Conservation (phyloP, 1,284 basidiomycete species). For the Boletus smithii region DNA sequence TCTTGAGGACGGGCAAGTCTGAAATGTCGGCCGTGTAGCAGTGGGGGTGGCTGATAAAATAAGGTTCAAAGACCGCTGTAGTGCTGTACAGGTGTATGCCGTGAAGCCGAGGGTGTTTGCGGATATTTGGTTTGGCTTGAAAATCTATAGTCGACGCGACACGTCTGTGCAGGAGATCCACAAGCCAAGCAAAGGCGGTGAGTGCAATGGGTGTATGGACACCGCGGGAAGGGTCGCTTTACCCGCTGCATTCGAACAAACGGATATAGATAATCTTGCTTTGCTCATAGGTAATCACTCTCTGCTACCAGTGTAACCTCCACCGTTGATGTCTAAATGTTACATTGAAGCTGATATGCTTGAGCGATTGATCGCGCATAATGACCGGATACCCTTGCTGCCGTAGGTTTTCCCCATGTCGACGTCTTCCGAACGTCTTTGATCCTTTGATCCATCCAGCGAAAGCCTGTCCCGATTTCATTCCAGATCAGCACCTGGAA, state of each 20-base stretch:
- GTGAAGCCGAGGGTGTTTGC: constrained; percentile 24
- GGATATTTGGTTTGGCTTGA: constrained; percentile 15
- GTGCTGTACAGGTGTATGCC: constrained; percentile 51
- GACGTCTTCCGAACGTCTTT: constrained; percentile 16
- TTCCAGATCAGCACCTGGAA: constrained; percentile 82
- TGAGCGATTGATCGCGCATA: constrained; percentile 85
- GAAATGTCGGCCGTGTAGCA: background rate
- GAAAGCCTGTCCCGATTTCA: constrained; percentile 91
- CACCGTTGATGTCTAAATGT: constrained; percentile 20
- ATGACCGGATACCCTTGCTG: constrained; percentile 85
- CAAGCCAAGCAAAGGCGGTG: constrained; percentile 27
- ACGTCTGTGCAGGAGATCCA: constrained; percentile 8
- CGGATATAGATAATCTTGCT: constrained; percentile 76
- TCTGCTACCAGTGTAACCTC: constrained; percentile 10
- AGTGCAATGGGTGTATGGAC: constrained; percentile 75
- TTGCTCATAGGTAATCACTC: constrained; percentile 71
- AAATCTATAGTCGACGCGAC: background rate
- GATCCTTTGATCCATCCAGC: constrained; percentile 39
- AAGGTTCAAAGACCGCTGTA: constrained; percentile 50
- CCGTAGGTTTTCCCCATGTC: constrained; percentile 51
- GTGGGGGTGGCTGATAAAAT: constrained; percentile 33
- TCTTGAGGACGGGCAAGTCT: constrained; percentile 21
- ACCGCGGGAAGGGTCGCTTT: constrained; percentile 69
- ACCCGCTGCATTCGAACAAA: constrained; percentile 72
- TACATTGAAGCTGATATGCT: constrained; percentile 80